Evolutionary conservation across 768 basidiomycete species (phyloP).

Genomic region (Amanita pallidorosea): DNA sequence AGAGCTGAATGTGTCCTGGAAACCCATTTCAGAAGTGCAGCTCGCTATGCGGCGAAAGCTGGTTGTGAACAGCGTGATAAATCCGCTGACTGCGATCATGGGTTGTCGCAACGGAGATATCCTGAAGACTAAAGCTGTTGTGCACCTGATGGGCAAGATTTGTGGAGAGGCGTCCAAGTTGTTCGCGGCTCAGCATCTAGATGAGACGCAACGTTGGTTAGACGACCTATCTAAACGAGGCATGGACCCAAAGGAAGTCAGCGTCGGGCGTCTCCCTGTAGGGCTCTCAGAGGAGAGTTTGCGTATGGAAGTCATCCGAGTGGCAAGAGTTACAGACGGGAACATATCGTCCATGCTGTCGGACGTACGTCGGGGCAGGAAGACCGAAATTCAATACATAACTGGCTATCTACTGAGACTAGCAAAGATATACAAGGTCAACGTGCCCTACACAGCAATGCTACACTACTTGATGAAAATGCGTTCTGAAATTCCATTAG

Average conservation of each 20-base stretch:
- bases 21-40: constrained; percentile 55
- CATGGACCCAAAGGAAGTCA: constrained; percentile 14
- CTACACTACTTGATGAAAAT: constrained; percentile 50
- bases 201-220: constrained; percentile 27
- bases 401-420: constrained; percentile 71
- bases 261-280: constrained; percentile 31
- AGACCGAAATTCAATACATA: constrained; percentile 73
- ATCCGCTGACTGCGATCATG: constrained; percentile 77
- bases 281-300: constrained; percentile 36
- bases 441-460: constrained; percentile 45
- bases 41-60: constrained; percentile 68
- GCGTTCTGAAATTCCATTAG: constrained; percentile 44
- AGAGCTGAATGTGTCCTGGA: constrained; percentile 51
- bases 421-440: constrained; percentile 44
- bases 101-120: constrained; percentile 75
- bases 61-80: constrained; percentile 72
- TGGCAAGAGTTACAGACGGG: constrained; percentile 43
- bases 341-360: constrained; percentile 78
- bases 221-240: constrained; percentile 18
- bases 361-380: constrained; percentile 50
- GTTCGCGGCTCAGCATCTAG: constrained; percentile 40
- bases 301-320: constrained; percentile 42
- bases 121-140: constrained; percentile 32
- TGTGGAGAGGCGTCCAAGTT: constrained; percentile 58
- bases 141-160: constrained; percentile 37